Conservation (phyloP, 306 rosid species). For the Rubus parviflorus region DNA sequence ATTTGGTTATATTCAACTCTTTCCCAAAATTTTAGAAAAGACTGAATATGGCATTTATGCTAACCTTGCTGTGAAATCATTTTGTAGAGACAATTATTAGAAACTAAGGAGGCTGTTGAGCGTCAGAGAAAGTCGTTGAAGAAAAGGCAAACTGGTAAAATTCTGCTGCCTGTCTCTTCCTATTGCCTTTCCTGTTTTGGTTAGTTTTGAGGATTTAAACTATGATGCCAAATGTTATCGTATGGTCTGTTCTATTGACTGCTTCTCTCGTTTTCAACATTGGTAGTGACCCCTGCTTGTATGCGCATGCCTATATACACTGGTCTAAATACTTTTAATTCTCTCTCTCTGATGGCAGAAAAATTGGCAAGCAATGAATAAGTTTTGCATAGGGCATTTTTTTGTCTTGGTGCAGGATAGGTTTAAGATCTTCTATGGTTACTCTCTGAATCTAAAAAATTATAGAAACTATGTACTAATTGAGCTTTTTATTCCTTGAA, state of each 20-base stretch:
- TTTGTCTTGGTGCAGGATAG: no score
- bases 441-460: not conserved
- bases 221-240: not conserved
- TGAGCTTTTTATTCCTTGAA: slow-evolving; percentile 21
- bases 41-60: no score
- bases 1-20: not conserved
- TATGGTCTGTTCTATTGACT: not conserved
- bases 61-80: slow-evolving; percentile 3
- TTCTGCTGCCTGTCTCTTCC: slow-evolving; percentile 1
- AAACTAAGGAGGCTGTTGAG: slow-evolving; percentile 87
- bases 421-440: no score
- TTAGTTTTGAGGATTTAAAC: not conserved
- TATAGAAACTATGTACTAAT: slow-evolving; percentile 23
- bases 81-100: slow-evolving; percentile 73
- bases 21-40: not conserved
- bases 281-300: not conserved
- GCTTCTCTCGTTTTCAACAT: not conserved
- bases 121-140: slow-evolving; percentile 90
- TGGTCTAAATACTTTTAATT: not conserved
- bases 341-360: not conserved
- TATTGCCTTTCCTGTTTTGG: not conserved
- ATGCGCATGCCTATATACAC: not conserved
- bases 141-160: slow-evolving; percentile 79
- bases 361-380: not conserved
- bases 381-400: not conserved